Conservation (phyloP, 768 basidiomycete species). For the Lentinula aciculospora region DNA sequence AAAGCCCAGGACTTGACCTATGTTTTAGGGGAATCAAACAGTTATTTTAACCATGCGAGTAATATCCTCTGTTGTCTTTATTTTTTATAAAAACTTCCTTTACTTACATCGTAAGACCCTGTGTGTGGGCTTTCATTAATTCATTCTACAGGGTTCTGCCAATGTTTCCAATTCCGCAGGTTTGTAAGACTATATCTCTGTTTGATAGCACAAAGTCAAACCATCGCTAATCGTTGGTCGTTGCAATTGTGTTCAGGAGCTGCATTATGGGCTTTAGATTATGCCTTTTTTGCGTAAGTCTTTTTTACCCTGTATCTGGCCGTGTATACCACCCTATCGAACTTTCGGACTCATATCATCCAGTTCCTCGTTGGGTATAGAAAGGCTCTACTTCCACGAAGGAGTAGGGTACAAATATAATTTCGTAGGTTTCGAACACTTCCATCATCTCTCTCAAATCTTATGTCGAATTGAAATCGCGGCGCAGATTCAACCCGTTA, state of each 20-base stretch:
- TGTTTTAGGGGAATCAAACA: constrained; percentile 60
- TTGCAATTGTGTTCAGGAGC: constrained; percentile 68
- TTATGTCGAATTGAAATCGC: too few relatives aligned
- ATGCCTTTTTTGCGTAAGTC: constrained; percentile 49
- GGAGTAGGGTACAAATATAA: constrained; percentile 72
- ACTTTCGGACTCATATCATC: neutral
- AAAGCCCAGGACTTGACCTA: constrained; percentile 42
- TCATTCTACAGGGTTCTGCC: constrained; percentile 14
- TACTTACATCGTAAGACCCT: too few relatives aligned
- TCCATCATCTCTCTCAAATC: neutral
- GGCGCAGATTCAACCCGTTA: constrained; percentile 55
- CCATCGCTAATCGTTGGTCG: constrained; percentile 19
- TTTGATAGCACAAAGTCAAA: neutral
- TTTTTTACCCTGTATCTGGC: neutral
- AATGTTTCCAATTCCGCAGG: constrained; percentile 3
- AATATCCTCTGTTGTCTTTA: neutral
- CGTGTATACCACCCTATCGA: too few relatives aligned
- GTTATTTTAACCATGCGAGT: constrained; percentile 39
- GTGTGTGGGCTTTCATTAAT: too few relatives aligned
- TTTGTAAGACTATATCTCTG: neutral
- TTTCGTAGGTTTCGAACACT: constrained; percentile 28
- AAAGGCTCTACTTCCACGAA: constrained; percentile 56
- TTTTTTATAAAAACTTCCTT: constrained; percentile 1
- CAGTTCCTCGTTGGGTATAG: constrained; percentile 8
- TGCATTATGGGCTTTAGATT: constrained; percentile 64